Evolutionary conservation across 345 rosid genomes (phyloP).

Genomic region (Corchorus capsularis): DNA sequence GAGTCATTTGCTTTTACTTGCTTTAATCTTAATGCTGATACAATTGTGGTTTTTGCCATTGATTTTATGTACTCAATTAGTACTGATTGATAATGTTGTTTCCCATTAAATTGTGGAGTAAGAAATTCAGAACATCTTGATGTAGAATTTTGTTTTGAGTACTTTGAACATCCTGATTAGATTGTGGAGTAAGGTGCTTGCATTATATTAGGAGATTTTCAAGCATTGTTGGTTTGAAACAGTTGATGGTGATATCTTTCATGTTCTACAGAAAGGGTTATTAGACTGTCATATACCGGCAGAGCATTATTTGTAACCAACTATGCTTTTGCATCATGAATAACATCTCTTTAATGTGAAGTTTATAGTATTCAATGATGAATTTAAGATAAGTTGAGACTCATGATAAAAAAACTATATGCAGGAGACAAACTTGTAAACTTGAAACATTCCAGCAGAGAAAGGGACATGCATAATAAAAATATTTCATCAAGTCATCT

Average conservation of each 20-base stretch:
- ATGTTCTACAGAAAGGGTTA: constrained; percentile 13
- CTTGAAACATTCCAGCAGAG: not conserved
- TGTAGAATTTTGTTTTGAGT: not conserved
- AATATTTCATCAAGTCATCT: too few species aligned
- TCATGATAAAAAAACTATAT: not conserved
- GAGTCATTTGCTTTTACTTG: not conserved
- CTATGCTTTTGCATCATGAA: not conserved
- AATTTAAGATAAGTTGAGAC: not conserved
- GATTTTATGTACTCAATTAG: not conserved
- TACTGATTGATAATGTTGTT: not conserved
- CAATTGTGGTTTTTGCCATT: not conserved
- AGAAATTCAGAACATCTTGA: not conserved
- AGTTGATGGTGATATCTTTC: constrained; percentile 33
- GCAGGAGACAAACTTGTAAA: not conserved
- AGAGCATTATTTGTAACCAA: not conserved
- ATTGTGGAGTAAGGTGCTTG: constrained; percentile 19
- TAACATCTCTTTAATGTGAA: not conserved
- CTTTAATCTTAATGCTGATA: not conserved
- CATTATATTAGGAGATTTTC: constrained; percentile 6
- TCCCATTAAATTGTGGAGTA: not conserved
- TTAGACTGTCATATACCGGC: constrained; percentile 5
- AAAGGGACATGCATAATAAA: too few species aligned
- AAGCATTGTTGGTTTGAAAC: constrained; percentile 36
- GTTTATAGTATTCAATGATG: not conserved
- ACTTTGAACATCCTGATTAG: constrained; percentile 1